Percentiles rank a stretch among this genome's conserved stretches.
These are phyloP conservation scores for Salinomyces thailandicus DNA, from an alignment of 2,329 filamentous ascomycete species.

Conservation along the genomic window DNA sequence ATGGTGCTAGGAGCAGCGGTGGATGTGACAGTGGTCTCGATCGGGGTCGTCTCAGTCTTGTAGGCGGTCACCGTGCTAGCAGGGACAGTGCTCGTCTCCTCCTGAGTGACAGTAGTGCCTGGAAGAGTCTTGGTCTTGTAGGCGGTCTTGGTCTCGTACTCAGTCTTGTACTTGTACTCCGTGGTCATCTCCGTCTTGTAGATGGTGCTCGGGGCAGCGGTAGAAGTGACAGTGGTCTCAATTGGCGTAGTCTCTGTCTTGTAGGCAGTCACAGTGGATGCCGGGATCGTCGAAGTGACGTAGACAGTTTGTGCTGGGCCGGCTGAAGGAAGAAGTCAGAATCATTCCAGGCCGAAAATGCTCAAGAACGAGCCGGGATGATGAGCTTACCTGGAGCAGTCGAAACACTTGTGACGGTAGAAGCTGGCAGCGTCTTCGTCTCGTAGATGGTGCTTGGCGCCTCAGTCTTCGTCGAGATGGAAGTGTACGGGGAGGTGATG, in stretches of 20 bases:
- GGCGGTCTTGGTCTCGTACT: too few species aligned
- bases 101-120: not conserved
- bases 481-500: not conserved
- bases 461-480: not conserved
- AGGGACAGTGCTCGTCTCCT: not conserved
- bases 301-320: not conserved
- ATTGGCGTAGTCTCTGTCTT: not conserved
- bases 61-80: not conserved
- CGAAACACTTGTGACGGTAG: not conserved
- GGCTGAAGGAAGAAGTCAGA: not conserved
- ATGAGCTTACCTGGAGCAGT: not conserved
- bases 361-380: too few species aligned
- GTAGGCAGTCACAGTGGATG: not conserved
- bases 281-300: not conserved
- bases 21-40: not conserved
- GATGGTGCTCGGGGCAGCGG: not conserved
- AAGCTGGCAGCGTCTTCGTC: not conserved
- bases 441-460: not conserved
- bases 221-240: not conserved
- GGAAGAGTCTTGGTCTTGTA: too few species aligned
- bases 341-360: too few species aligned
- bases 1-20: not conserved
- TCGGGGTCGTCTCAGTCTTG: not conserved
- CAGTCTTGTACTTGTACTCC: too few species aligned
- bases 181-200: too few species aligned